phyloP scores from a whole-genome alignment of 495 filamentous ascomycete genomes.

The Aspergillus sclerotiicarbonarius region DNA sequence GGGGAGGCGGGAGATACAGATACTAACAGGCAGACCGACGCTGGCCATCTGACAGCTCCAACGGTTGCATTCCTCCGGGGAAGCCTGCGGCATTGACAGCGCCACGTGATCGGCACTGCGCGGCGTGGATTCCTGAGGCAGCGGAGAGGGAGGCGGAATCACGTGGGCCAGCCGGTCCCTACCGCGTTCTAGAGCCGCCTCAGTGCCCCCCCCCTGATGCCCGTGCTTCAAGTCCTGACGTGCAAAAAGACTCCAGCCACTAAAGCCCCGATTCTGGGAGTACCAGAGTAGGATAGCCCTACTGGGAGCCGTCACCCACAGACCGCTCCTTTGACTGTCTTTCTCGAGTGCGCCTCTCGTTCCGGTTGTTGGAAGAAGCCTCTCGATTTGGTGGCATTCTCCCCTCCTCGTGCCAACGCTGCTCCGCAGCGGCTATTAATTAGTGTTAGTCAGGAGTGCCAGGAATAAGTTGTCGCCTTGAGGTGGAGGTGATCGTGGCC shows the following conservation, averaged over 20 bases:
- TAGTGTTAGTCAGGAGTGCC: conserved; percentile 19
- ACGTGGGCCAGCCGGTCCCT: conserved; percentile 15
- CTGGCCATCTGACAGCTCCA: background rate
- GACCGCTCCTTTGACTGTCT: background rate
- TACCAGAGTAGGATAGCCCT: conserved; percentile 13
- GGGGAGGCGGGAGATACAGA: background rate
- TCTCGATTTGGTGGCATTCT: conserved; percentile 4
- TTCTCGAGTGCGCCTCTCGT: background rate
- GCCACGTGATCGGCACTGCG: conserved; percentile 3
- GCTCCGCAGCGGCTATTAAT: conserved; percentile 27
- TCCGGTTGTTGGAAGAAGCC: conserved; percentile 4
- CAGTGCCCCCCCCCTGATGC: conserved; percentile 18
- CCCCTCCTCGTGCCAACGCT: conserved; percentile 15
- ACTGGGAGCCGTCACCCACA: conserved; percentile 13
- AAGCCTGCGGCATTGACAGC: background rate
- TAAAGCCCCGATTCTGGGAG: conserved; percentile 4
- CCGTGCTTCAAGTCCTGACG: conserved; percentile 17
- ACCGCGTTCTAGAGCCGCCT: conserved; percentile 26
- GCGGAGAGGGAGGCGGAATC: background rate
- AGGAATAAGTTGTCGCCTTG: conserved; percentile 5
- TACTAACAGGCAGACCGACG: background rate
- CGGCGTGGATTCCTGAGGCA: background rate
- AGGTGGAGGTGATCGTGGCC: background rate
- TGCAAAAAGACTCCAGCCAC: conserved; percentile 11
- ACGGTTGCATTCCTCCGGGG: background rate